Base-by-base conservation (phyloP, 2,329 filamentous ascomycete species). In the Monilinia polystroma region DNA sequence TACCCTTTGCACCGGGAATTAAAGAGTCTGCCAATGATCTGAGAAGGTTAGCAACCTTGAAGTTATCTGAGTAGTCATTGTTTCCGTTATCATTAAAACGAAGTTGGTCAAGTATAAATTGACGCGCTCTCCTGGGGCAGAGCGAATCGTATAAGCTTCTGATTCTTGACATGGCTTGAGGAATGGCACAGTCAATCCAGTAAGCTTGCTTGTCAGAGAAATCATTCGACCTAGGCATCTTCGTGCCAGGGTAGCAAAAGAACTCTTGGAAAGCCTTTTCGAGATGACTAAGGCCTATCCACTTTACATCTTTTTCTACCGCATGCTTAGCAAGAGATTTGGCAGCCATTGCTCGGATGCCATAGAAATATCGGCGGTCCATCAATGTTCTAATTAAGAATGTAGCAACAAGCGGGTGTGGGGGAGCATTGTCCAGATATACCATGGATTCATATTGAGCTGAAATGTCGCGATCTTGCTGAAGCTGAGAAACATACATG, bases 401-500 rank as follows among this genome's bases (percentile, higher is more conserved):
- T 0, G 93, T 96, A 0, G 96, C 93, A 41, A 93, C 90, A 53
- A 98, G 86, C 8, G 89, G 88, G 77, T 94, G 91, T 29, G 91
- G 85, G 57, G 87, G 79, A 75, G 88, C 79, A 76, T 84, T 77
- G 52, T 85, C 83, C 71, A 96, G 85, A 75, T 90, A 92, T 74
- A 95, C 83, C 80, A 96, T 87, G 5, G 92, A 86, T 73, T 90
- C 86, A 73, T 88, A 85, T 72, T 90, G 87, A n/a, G 96, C 96
- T 70, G 97, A 92, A 67, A 99, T 92, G 77, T 99, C 96, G 73
- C 94, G 86, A 78, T 99, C 95, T 78, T 99, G 95, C 77, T 99
- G 95, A 69, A 99, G 82, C 77, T 99, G 95, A 29, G 95, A 97
- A 67, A 97, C 87, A 76, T 95, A 97, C 96, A 99, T 99, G 82